A percentile compares a stretch with the other conserved stretches of the same genome.
phyloP scores from a whole-genome alignment of 441 rosid genomes.

The Adansonia madagascariensis region DNA sequence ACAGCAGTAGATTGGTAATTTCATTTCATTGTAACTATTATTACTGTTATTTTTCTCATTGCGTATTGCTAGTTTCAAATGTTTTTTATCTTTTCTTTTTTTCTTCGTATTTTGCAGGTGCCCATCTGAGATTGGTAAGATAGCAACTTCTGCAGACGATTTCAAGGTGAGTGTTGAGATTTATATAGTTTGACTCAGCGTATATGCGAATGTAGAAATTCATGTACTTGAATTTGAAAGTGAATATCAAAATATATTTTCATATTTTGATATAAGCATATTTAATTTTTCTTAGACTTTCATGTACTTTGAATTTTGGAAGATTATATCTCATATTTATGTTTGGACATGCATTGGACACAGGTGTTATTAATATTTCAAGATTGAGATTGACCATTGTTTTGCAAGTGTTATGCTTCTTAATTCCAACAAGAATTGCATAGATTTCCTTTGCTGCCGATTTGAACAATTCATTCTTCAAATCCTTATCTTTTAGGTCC shows the following conservation, averaged over 20 bases:
- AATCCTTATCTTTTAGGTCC: conserved; percentile 50
- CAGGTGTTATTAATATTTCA: no score
- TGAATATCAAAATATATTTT: no score
- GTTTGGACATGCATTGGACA: no score
- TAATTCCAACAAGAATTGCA: neutral
- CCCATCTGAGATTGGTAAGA: conserved; percentile 56
- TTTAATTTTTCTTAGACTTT: no score
- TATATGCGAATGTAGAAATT: no score
- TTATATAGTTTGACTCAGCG: no score
- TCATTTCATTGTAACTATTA: neutral
- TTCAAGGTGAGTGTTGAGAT: conserved; percentile 56
- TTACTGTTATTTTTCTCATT: neutral
- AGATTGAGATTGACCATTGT: neutral
- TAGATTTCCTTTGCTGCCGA: neutral
- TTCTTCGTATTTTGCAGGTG: conserved; percentile 49
- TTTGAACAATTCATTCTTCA: neutral
- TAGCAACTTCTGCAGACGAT: conserved; percentile 85
- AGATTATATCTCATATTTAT: no score
- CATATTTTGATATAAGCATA: no score
- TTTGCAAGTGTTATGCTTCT: neutral
- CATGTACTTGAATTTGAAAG: no score
- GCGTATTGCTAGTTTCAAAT: neutral
- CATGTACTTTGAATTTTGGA: no score
- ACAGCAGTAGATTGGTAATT: conserved; percentile 88
- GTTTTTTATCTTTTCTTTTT: neutral